Evolutionary conservation across 1,284 basidiomycete genomes (phyloP).

Genomic region (Ustilago crameri): DNA sequence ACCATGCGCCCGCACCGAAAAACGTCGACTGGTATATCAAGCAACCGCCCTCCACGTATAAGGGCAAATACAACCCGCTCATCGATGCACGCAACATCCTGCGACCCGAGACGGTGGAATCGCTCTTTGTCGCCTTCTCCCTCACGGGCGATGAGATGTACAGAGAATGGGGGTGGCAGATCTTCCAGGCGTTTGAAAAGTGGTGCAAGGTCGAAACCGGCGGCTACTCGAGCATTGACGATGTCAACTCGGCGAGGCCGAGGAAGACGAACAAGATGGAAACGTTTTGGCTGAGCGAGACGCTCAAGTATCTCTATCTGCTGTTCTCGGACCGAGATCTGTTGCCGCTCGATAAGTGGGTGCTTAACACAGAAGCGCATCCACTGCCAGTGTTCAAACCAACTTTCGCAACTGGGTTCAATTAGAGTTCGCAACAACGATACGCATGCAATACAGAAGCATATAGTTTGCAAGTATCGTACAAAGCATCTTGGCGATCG

Average conservation of each 20-base stretch:
- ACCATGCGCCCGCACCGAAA: constrained; percentile 22
- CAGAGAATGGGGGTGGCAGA: constrained; percentile 85
- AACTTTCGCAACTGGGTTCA: constrained; percentile 40
- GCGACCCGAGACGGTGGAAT: constrained; percentile 93
- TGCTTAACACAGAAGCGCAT: constrained; percentile 79
- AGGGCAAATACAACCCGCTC: constrained; percentile 69
- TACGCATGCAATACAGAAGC: background rate
- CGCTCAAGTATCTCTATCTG: constrained; percentile 92
- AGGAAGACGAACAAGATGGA: constrained; percentile 89
- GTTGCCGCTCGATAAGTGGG: constrained; percentile 78
- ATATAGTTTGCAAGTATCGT: no score
- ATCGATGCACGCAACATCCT: constrained; percentile 87
- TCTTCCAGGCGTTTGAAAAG: constrained; percentile 88
- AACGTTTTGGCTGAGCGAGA: constrained; percentile 81
- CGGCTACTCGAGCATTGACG: constrained; percentile 84
- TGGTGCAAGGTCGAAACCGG: constrained; percentile 80
- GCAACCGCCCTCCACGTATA: constrained; percentile 43
- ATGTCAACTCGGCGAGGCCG: constrained; percentile 75
- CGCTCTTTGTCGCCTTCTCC: constrained; percentile 85
- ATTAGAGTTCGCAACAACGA: background rate
- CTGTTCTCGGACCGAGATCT: constrained; percentile 80
- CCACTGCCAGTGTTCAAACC: constrained; percentile 64
- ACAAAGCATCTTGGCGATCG: no score
- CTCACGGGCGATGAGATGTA: constrained; percentile 85
- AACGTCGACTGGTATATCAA: constrained; percentile 66